Conservation (phyloP, 176 grass and related monocot species). For the Paspalum notatum region DNA sequence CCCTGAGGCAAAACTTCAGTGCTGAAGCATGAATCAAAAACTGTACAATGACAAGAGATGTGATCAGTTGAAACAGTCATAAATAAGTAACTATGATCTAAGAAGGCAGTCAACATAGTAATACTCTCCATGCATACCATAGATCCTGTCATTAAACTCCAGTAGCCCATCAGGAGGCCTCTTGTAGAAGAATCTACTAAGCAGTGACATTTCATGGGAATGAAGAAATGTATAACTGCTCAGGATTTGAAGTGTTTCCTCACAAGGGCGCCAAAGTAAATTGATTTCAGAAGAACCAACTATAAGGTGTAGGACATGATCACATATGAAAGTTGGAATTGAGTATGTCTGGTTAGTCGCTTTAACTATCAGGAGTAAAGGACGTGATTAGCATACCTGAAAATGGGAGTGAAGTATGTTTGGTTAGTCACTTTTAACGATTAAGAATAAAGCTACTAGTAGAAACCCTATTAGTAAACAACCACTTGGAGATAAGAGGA, state of each 20-base stretch:
- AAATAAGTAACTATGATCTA: not conserved
- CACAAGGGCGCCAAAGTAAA: constrained; percentile 29
- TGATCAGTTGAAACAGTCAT: constrained; percentile 27
- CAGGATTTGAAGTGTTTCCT: constrained; percentile 3
- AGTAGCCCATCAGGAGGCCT: constrained; percentile 94
- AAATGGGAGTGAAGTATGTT: not conserved
- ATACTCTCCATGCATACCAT: constrained; percentile 57
- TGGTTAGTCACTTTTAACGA: not conserved
- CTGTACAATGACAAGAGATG: constrained; percentile 54
- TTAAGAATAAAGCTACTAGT: not conserved
- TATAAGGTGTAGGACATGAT: not conserved
- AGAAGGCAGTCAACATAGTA: constrained; percentile 9
- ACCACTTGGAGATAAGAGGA: not conserved
- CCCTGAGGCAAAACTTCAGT: constrained; percentile 87
- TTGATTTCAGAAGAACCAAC: constrained; percentile 14
- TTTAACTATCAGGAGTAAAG: constrained; percentile 25
- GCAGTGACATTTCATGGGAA: constrained; percentile 90
- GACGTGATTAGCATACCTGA: not conserved
- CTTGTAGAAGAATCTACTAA: constrained; percentile 99
- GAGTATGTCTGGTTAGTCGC: not conserved
- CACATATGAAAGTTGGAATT: constrained; percentile 19
- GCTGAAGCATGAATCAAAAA: constrained; percentile 99
- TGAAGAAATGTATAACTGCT: constrained; percentile 31
- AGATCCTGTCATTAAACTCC: constrained; percentile 91
- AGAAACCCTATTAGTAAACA: not conserved